Conservation (phyloP, 192 early-diverging fungal genomes). For the Haplosporangium gracile region DNA sequence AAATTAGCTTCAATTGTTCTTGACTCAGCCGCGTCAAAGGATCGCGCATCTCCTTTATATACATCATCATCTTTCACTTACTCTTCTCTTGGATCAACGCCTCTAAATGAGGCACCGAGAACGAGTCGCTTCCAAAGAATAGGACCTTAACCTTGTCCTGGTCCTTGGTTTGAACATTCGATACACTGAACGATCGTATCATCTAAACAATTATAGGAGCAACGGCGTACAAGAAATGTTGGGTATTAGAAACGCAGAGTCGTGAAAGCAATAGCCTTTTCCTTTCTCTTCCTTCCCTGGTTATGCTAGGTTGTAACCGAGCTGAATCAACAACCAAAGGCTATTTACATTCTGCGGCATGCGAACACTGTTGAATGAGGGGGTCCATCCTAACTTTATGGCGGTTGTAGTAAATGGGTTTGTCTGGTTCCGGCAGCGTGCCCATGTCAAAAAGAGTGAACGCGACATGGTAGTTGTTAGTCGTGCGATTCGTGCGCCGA, state of each 20-base stretch:
- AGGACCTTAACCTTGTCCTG: constrained; percentile 63
- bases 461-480: not conserved
- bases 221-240: not conserved
- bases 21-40: too few relatives aligned
- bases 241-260: not conserved
- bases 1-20: not conserved
- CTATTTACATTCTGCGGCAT: not conserved
- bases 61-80: not conserved
- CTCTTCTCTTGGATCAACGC: constrained; percentile 67
- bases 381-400: not conserved
- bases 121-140: constrained; percentile 93
- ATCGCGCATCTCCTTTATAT: too few relatives aligned
- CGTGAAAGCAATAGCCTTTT: not conserved
- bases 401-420: not conserved
- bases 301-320: not conserved
- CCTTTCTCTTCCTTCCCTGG: not conserved
- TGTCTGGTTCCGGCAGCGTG: not conserved
- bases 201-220: not conserved
- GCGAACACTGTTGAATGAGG: not conserved
- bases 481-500: not conserved
- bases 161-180: not conserved
- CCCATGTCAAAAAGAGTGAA: constrained; percentile 1
- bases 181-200: constrained; percentile 13
- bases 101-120: constrained; percentile 74
- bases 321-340: too few relatives aligned